phyloP scores from a whole-genome alignment of 805 yeast species.

The Maudiozyma barnettii region DNA sequence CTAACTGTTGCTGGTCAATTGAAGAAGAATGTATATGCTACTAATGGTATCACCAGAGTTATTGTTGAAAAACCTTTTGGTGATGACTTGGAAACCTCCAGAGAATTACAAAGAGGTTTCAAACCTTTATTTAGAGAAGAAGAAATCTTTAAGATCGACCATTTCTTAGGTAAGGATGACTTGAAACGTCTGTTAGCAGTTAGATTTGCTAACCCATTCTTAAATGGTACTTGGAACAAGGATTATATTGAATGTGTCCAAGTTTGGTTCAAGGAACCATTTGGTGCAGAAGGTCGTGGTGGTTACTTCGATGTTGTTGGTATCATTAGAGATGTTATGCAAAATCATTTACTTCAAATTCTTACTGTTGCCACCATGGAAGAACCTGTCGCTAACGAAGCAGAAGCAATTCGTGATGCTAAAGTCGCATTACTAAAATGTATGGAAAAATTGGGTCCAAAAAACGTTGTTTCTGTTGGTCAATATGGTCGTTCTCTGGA shows the following conservation, averaged over 20 bases:
- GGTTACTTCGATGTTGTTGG: constrained; percentile 94
- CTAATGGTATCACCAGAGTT: constrained; percentile 61
- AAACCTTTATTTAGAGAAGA: constrained; percentile 84
- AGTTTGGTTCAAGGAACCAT: constrained; percentile 89
- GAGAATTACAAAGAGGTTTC: constrained; percentile 63
- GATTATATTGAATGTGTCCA: constrained; percentile 70
- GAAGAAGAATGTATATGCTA: constrained; percentile 56
- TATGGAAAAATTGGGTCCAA: constrained; percentile 51
- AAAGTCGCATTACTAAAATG: constrained; percentile 86
- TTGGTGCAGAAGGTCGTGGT: constrained; percentile 97
- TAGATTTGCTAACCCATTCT: constrained; percentile 81
- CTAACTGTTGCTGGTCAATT: constrained; percentile 64
- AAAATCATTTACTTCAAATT: constrained; percentile 89
- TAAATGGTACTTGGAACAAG: constrained; percentile 81
- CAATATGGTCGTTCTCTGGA: constrained; percentile 79
- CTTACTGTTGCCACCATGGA: constrained; percentile 88
- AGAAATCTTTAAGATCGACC: constrained; percentile 91
- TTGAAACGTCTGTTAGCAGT: constrained; percentile 84
- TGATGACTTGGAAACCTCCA: constrained; percentile 70
- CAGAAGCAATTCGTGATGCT: constrained; percentile 91
- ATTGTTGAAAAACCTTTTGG: constrained; percentile 97
- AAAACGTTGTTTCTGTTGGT: constrained; percentile 62
- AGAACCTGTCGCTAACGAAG: constrained; percentile 76
- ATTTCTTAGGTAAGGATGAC: constrained; percentile 94
- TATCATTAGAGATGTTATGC: constrained; percentile 94